Base-by-base conservation (phyloP, 2,329 filamentous ascomycete genomes). In the Colletotrichum cordylinicola region DNA sequence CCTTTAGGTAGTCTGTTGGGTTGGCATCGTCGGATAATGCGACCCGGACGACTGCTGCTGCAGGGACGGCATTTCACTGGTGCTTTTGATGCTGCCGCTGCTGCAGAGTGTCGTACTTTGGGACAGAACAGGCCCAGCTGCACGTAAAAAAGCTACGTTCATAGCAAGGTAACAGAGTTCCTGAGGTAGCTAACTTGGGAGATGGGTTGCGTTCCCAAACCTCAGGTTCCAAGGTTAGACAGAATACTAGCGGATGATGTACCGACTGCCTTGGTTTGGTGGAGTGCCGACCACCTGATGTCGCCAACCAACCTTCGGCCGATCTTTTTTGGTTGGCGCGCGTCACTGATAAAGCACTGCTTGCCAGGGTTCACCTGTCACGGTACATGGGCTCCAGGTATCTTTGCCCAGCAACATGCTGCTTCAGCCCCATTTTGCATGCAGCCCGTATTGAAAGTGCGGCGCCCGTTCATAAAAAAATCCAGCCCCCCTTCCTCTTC, bases 401-500 rank as follows among this genome's bases (percentile, higher is more conserved):
- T 66, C 60, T 66, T 52, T 43, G 18, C 62, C 31, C 67, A 61
- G 55, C 71, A 52, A 39, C 61, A 62, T 71, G 48, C 73, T 75
- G 70, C 73, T 61, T 65, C 70, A 74, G 74, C 74, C 74, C 74
- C 74, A 68, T 69, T 69, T 67, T 74, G 58, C 58, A 68, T 66
- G 65, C 70, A 74, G 74, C 43, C 61, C 52, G 13, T 39, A 60
- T 37, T 60, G 55, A 39, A 37, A 37, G 67, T 31, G 65, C 65
- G 61, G 43, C 65, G 70, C 64, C 55, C 65, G 72, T 76, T 64
- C 62, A 70, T 70, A 75, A 74, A 76, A 76, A 76, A 70, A 58
- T 71, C 74, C 74, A 74, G 62, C 71, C 74, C 74, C 74, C 74
- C 74, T 75, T 76, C 71, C 66, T 66, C 24, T 62, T 48, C 67